Evolutionary conservation across 106 monocot genomes (phyloP).

Genomic region (Alisma plantagoaquatica): DNA sequence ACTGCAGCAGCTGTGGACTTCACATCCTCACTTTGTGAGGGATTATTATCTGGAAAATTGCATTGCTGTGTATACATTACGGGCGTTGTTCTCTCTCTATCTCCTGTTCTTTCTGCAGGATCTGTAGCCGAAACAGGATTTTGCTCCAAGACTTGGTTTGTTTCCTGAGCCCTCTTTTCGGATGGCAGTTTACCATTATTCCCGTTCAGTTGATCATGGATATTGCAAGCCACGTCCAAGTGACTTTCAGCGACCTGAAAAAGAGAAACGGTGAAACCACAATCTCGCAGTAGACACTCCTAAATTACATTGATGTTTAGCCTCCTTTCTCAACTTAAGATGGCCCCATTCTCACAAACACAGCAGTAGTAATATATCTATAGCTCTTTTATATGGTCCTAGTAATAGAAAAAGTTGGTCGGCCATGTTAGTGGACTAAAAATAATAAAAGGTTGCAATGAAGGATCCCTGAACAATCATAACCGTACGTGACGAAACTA

Average conservation of each 20-base stretch:
- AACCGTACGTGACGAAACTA: too few relatives aligned
- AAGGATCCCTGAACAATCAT: too few relatives aligned
- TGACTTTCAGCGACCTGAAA: conserved; percentile 8
- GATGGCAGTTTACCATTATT: not conserved
- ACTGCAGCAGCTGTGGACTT: conserved; percentile 50
- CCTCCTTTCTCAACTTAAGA: too few relatives aligned
- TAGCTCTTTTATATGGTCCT: not conserved
- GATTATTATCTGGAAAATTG: not conserved
- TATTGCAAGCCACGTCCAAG: conserved; percentile 1
- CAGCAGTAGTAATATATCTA: too few relatives aligned
- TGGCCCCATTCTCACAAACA: too few relatives aligned
- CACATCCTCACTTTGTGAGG: conserved; percentile 14
- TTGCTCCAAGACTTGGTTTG: not conserved
- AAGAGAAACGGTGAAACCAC: not conserved
- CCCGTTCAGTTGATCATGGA: not conserved
- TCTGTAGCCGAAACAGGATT: not conserved
- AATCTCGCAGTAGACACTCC: not conserved
- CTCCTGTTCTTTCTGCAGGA: conserved; percentile 4
- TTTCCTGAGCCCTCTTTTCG: not conserved
- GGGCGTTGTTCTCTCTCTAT: conserved; percentile 3
- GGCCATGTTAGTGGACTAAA: not conserved
- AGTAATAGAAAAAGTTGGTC: not conserved
- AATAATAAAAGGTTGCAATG: too few relatives aligned
- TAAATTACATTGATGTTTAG: too few relatives aligned
- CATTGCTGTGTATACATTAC: conserved; percentile 6